Base-by-base conservation (phyloP, 2,329 filamentous ascomycete species). In the Tolypocladium inflatum region DNA sequence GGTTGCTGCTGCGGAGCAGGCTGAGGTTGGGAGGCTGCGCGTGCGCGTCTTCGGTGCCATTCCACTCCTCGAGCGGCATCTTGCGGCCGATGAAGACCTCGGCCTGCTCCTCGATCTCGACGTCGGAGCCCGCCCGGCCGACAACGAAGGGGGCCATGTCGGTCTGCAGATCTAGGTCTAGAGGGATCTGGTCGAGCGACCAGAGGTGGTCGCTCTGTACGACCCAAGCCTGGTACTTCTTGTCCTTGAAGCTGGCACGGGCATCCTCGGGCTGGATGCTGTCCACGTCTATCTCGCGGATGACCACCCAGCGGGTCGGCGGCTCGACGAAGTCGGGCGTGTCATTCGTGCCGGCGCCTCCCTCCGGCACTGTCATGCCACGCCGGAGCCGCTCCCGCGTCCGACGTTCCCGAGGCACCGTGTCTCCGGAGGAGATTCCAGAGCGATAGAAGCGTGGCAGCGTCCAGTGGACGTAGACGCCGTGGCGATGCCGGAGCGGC, bases 401-500 rank as follows among this genome's bases (percentile, higher is more conserved):
- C 0, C 41, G 54, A 30, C 56, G 53, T 1, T 51, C 42, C 9
- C 54, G 42, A 3, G 60, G 53, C 0, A 62, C 58, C 21, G 57
- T 53, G 2, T 57, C 55, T 1, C 39, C 52, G 2, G 58, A 50
- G 1, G 59, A 43, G 6, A 64, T 55, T 2, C 72, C 73, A 0
- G 64, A 54, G 4, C 75, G 66, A 59, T 76, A 78, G 19, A 64
- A 39, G 0, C 68, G 68, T 0, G 76, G 76, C 0, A 79, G 55
- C 0, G 59, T 70, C 76, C 76, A 78, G 57, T 76, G 73, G 0
- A 79, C 39, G 55, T 78, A 76, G 11, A 66, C 73, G 1, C 76
- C 76, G 4, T 68, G 60, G 0, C 76, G 70, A 58, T 72, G 63
- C 3, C 51, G 61, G 37, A 66, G 65, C 26, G 55, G 50, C 21